Percentiles rank a stretch among this genome's conserved stretches.
Evolutionary conservation across 305 asterid genomes (phyloP).

Genomic region (Fraxinus nigra): DNA sequence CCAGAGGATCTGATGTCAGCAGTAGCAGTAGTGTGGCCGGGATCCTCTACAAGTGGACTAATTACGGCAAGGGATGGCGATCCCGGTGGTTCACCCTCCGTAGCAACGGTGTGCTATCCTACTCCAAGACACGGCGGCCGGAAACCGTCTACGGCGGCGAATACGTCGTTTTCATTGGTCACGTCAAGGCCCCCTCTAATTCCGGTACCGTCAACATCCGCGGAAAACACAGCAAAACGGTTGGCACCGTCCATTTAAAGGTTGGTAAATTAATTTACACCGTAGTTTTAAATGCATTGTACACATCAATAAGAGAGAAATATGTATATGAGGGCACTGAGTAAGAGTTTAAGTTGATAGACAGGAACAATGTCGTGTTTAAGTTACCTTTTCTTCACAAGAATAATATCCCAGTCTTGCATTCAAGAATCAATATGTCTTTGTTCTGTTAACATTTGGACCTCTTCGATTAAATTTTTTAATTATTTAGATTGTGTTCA

Average conservation of each 20-base stretch:
- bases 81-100: conserved; percentile 84
- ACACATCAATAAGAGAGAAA: neutral
- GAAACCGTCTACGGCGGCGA: conserved; percentile 31
- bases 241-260: conserved; percentile 85
- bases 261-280: conserved; percentile 23
- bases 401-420: neutral
- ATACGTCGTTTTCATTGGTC: conserved; percentile 54
- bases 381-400: neutral
- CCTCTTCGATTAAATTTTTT: neutral
- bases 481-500: neutral
- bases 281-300: conserved; percentile 9
- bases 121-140: conserved; percentile 60
- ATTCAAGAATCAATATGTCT: neutral
- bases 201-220: conserved; percentile 31
- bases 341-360: neutral
- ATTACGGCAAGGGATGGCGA: conserved; percentile 94
- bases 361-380: neutral
- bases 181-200: conserved; percentile 17
- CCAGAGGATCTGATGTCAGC: conserved; percentile 54
- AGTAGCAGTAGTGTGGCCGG: conserved; percentile 56
- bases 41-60: conserved; percentile 80
- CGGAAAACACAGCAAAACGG: conserved; percentile 46
- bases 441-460: neutral
- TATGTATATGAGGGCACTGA: neutral
- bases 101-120: conserved; percentile 65